phyloP scores from a whole-genome alignment of 169 alveolate species.

The Plasmodium chabaudi region DNA sequence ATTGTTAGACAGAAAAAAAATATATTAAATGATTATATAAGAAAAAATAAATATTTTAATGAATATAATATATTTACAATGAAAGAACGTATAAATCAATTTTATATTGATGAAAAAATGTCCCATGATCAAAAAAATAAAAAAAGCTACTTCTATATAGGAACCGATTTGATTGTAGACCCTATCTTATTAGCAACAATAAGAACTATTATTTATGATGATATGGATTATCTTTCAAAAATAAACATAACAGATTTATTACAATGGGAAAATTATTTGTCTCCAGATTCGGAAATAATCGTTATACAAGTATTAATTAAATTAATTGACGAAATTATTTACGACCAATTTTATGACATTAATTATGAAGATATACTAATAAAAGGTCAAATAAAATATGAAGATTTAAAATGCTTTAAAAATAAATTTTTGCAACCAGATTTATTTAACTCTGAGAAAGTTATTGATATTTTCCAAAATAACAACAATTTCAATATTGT shows the following conservation, averaged over 20 bases:
- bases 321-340: slow-evolving; percentile 69
- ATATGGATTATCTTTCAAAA: slow-evolving; percentile 50
- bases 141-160: slow-evolving; percentile 58
- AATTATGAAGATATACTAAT: slow-evolving; percentile 70
- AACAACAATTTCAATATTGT: slow-evolving; percentile 62
- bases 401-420: slow-evolving; percentile 51
- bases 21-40: slow-evolving; percentile 60
- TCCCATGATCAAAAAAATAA: slow-evolving; percentile 27
- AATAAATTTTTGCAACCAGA: slow-evolving; percentile 69
- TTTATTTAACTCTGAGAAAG: slow-evolving; percentile 62
- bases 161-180: slow-evolving; percentile 42
- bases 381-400: slow-evolving; percentile 42
- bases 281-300: slow-evolving; percentile 43
- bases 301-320: slow-evolving; percentile 61
- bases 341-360: slow-evolving; percentile 52
- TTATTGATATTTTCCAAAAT: slow-evolving; percentile 19
- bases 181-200: slow-evolving; percentile 68
- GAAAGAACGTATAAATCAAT: slow-evolving; percentile 74
- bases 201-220: slow-evolving; percentile 56
- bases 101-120: slow-evolving; percentile 62
- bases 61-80: slow-evolving; percentile 73
- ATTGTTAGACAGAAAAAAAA: slow-evolving; percentile 63
- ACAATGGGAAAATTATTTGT: slow-evolving; percentile 50
- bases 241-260: slow-evolving; percentile 28
- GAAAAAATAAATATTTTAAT: slow-evolving; percentile 66